Evolutionary conservation across 1,139 yeast genomes (phyloP).

Genomic region (Kazachstania sp.): DNA sequence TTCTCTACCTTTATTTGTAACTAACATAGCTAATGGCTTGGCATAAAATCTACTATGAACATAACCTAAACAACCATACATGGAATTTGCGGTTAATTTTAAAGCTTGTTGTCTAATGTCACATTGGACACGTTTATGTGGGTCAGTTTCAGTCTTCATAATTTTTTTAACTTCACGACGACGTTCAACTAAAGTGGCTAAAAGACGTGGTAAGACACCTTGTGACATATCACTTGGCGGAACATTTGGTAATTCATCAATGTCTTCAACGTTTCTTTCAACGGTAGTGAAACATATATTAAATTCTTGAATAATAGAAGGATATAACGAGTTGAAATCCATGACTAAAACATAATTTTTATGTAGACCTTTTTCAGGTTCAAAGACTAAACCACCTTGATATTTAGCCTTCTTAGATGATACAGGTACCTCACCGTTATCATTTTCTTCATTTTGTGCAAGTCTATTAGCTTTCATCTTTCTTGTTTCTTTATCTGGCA

Average conservation of each 20-base stretch:
- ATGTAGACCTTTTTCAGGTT: slow-evolving; percentile 92
- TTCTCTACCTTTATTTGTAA: slow-evolving; percentile 93
- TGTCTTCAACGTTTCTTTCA: slow-evolving; percentile 56
- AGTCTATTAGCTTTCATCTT: slow-evolving; percentile 36
- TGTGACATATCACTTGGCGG: slow-evolving; percentile 53
- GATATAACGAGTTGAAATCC: slow-evolving; percentile 98
- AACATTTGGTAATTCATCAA: slow-evolving; percentile 59
- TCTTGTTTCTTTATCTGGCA: slow-evolving; percentile 75
- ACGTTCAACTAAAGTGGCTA: slow-evolving; percentile 77
- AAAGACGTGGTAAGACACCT: slow-evolving; percentile 82
- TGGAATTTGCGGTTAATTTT: slow-evolving; percentile 94
- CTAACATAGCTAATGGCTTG: slow-evolving; percentile 90
- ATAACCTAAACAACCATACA: slow-evolving; percentile 98
- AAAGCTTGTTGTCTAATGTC: slow-evolving; percentile 95
- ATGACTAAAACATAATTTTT: slow-evolving; percentile 83
- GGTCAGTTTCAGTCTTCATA: slow-evolving; percentile 64
- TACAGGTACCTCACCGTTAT: slow-evolving; percentile 40
- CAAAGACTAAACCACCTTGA: slow-evolving; percentile 96
- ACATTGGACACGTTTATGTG: slow-evolving; percentile 64
- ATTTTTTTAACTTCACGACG: slow-evolving; percentile 89
- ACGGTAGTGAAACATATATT: slow-evolving; percentile 97
- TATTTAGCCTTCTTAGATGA: slow-evolving; percentile 69
- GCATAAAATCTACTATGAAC: slow-evolving; percentile 91
- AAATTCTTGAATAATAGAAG: slow-evolving; percentile 93
- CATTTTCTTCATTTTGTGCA: slow-evolving; percentile 23